Evolutionary conservation across 495 filamentous ascomycete genomes (phyloP).

Genomic region (Trichoderma asperelloides): DNA sequence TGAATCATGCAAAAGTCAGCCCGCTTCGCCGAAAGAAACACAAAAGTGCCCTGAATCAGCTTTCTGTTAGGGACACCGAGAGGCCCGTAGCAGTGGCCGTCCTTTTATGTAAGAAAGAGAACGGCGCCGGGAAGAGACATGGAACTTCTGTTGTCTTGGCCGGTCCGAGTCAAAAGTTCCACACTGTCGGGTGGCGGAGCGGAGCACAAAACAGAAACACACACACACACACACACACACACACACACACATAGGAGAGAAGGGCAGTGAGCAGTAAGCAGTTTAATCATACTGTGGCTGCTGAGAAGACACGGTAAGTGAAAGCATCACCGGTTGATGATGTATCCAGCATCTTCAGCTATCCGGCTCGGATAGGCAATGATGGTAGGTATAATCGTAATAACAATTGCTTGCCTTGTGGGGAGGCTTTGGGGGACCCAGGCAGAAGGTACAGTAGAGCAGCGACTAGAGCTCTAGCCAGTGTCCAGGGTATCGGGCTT

Average conservation of each 20-base stretch:
- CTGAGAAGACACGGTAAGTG: too few relatives aligned
- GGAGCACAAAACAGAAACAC: not conserved
- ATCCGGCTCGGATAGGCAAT: too few relatives aligned
- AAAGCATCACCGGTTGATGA: too few relatives aligned
- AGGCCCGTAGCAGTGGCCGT: not conserved
- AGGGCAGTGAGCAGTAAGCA: not conserved
- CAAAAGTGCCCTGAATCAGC: conserved; percentile 1
- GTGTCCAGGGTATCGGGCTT: not conserved
- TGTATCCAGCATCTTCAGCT: too few relatives aligned
- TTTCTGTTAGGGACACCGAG: not conserved
- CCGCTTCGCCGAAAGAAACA: not conserved
- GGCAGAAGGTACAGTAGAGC: too few relatives aligned
- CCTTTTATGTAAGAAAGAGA: not conserved
- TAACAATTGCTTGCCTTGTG: too few relatives aligned
- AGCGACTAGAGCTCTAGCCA: too few relatives aligned
- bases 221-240: not conserved
- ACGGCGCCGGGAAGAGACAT: not conserved
- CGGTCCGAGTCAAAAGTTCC: conserved; percentile 2
- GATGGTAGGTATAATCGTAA: too few relatives aligned
- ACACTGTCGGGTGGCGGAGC: conserved; percentile 7
- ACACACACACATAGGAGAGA: not conserved
- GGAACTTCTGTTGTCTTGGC: conserved; percentile 5
- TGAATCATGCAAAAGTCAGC: not conserved
- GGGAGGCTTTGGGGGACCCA: too few relatives aligned
- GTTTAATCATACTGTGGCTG: too few relatives aligned